Percentiles rank a stretch among this genome's conserved stretches.
These are phyloP conservation scores for Sophora flavescens DNA, from an alignment of 306 rosid species.

Conservation along the genomic window DNA sequence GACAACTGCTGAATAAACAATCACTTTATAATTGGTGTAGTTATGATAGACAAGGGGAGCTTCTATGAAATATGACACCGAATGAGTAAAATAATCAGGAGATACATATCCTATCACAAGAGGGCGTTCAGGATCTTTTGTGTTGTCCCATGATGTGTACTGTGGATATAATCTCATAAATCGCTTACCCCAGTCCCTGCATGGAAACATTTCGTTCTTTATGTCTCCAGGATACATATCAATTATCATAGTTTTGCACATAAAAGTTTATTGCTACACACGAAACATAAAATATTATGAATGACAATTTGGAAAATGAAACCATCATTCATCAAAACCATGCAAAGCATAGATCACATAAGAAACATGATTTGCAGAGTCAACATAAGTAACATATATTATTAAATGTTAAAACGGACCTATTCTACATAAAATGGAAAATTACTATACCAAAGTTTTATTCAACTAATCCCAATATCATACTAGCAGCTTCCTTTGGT, in stretches of 20 bases:
- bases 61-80: constrained; percentile 95
- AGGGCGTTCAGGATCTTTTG: constrained; percentile 90
- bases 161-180: constrained; percentile 86
- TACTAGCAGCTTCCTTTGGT: neutral
- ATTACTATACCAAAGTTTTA: neutral
- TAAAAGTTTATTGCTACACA: neutral
- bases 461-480: constrained; percentile 8
- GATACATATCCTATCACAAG: constrained; percentile 95
- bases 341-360: constrained; percentile 1
- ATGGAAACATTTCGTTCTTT: constrained; percentile 35
- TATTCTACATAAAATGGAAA: neutral
- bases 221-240: constrained; percentile 35
- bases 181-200: constrained; percentile 98
- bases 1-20: constrained; percentile 97
- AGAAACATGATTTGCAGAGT: neutral
- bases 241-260: constrained; percentile 5
- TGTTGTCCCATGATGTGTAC: constrained; percentile 81
- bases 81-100: constrained; percentile 98
- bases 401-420: neutral
- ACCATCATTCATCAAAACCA: constrained; percentile 1
- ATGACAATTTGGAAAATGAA: constrained; percentile 30
- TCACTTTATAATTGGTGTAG: constrained; percentile 76
- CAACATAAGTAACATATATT: neutral
- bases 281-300: constrained; percentile 5
- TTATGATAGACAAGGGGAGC: constrained; percentile 91